Evolutionary conservation across 805 yeast genomes (phyloP).

Genomic region (Yamadazyma laniorum): DNA sequence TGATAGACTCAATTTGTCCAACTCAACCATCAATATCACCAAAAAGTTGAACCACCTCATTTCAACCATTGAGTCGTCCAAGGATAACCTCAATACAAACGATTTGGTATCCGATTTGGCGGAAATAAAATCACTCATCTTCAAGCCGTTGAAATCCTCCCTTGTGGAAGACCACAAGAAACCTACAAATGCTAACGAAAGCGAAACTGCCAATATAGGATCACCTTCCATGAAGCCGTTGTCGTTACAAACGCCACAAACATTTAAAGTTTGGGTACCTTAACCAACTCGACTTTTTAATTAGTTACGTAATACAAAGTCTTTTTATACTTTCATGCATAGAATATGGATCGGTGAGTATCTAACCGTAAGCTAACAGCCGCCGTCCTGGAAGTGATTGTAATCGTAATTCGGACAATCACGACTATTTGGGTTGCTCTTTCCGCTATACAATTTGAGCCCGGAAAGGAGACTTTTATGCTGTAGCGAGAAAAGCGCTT

Average conservation of each 20-base stretch:
- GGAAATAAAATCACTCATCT: constrained; percentile 33
- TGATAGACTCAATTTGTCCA: constrained; percentile 65
- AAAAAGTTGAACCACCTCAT: constrained; percentile 44
- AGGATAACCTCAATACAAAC: constrained; percentile 6
- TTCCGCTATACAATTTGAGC: no score
- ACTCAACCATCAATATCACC: constrained; percentile 51
- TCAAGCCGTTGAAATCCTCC: constrained; percentile 28
- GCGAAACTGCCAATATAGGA: constrained; percentile 13
- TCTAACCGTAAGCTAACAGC: no score
- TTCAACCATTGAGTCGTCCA: constrained; percentile 13
- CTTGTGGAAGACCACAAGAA: constrained; percentile 12
- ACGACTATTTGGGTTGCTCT: no score
- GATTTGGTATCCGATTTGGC: constrained; percentile 13
- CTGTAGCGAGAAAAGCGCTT: no score
- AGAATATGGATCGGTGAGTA: no score
- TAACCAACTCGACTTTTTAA: no score
- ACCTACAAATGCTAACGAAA: background rate
- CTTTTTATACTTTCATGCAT: no score
- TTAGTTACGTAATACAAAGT: no score
- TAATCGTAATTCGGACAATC: no score
- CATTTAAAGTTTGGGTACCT: constrained; percentile 46
- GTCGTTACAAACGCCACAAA: constrained; percentile 41
- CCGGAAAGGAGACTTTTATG: no score
- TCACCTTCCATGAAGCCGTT: constrained; percentile 27
- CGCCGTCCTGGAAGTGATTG: no score